These are phyloP conservation scores for Sanguinoderma infundibulare DNA, from an alignment of 1,284 basidiomycete species.

Conservation along the genomic window DNA sequence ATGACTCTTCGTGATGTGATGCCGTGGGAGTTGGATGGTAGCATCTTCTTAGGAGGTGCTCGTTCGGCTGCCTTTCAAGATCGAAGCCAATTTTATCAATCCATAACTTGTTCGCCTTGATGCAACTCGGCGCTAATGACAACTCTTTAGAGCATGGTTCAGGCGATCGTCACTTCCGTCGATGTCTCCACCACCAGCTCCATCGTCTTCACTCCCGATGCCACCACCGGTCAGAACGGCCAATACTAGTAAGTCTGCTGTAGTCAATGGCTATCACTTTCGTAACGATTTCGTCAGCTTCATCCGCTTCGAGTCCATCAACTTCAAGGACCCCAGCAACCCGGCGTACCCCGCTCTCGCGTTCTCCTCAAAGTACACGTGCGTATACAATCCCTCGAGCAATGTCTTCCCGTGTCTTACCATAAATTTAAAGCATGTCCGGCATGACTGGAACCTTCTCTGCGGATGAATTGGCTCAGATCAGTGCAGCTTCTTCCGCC, in stretches of 20 bases:
- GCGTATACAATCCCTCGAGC: conserved; percentile 28
- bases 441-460: conserved; percentile 72
- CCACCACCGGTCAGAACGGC: conserved; percentile 63
- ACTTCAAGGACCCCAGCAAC: conserved; percentile 51
- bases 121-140: not conserved
- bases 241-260: conserved; percentile 57
- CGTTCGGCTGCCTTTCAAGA: not conserved
- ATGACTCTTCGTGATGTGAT: not conserved
- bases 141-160: conserved; percentile 62
- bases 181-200: conserved; percentile 63
- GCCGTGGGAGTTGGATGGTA: not conserved
- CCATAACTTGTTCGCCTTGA: no score
- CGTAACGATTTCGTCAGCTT: conserved; percentile 50
- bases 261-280: no score
- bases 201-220: conserved; percentile 63
- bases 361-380: conserved; percentile 85
- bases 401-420: not conserved
- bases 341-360: conserved; percentile 65
- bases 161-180: conserved; percentile 57
- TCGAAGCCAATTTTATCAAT: no score
- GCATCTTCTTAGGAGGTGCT: not conserved
- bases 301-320: conserved; percentile 70
- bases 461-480: conserved; percentile 53
- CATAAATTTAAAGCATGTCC: conserved; percentile 46
- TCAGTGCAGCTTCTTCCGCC: conserved; percentile 42